Conservation (phyloP, 2,329 filamentous ascomycete species). For the Diaporthe amygdali region DNA sequence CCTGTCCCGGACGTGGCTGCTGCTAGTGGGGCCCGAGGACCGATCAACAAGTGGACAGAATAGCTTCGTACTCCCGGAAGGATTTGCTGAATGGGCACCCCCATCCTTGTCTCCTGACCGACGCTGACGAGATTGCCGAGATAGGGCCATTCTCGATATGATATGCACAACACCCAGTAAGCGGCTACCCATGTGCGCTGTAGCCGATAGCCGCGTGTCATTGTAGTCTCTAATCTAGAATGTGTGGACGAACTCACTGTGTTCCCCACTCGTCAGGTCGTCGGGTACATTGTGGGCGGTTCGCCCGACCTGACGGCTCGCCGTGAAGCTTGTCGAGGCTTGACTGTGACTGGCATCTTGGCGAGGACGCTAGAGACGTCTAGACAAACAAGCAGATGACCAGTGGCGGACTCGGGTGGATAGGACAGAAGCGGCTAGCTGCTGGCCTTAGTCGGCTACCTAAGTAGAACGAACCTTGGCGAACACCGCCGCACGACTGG, state of each 20-base stretch:
- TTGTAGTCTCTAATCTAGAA: neutral
- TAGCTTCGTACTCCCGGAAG: neutral
- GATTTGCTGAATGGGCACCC: neutral
- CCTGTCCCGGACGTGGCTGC: neutral
- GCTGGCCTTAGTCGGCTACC: neutral
- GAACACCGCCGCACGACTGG: neutral
- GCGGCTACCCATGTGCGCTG: neutral
- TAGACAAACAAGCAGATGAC: neutral
- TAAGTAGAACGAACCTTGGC: neutral
- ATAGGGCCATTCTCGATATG: neutral
- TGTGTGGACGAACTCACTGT: neutral
- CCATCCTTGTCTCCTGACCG: neutral
- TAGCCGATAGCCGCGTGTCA: neutral
- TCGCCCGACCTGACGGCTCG: neutral
- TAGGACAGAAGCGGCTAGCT: neutral
- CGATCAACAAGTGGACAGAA: neutral
- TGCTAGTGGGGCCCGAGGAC: neutral
- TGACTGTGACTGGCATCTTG: slow-evolving; percentile 7
- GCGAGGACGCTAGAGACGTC: neutral
- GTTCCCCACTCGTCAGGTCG: neutral
- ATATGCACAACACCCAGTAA: neutral
- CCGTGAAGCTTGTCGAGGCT: slow-evolving; percentile 8
- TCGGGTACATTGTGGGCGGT: neutral
- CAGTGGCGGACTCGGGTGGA: neutral
- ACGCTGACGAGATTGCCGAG: neutral